Percentiles rank a stretch among this genome's conserved stretches.
Evolutionary conservation across 2,329 filamentous ascomycete genomes (phyloP).

Genomic region (Hirsutella minnesotensis): DNA sequence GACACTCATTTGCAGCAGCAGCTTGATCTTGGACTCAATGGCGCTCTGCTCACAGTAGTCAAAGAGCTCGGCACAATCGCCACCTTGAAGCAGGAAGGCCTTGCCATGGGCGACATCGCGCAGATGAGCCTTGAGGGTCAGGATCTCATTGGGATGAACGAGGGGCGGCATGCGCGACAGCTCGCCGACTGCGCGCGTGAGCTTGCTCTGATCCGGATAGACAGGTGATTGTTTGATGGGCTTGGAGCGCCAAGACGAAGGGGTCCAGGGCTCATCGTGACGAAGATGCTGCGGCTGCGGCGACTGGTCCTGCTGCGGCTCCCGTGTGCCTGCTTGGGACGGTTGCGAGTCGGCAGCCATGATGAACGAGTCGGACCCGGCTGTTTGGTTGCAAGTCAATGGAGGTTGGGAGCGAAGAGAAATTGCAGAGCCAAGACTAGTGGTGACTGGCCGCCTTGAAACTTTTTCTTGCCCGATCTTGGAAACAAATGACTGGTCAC

Average conservation of each 20-base stretch:
- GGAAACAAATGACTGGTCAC: no score
- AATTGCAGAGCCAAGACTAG: no score
- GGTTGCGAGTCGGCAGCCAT: background rate
- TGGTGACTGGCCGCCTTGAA: no score
- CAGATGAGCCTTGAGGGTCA: conserved; percentile 64
- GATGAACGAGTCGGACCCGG: background rate
- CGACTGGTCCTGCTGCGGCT: background rate
- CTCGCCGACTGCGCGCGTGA: conserved; percentile 49
- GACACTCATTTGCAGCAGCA: conserved; percentile 92
- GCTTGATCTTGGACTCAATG: conserved; percentile 94
- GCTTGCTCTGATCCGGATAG: conserved; percentile 51
- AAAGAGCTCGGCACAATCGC: conserved; percentile 94
- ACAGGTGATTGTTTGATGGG: conserved; percentile 66
- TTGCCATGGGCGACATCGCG: conserved; percentile 81
- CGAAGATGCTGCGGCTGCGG: background rate
- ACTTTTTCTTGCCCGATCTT: no score
- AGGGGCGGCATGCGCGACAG: conserved; percentile 62
- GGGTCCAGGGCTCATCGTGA: conserved; percentile 34
- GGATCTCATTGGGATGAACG: conserved; percentile 71
- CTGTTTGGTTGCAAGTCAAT: no score
- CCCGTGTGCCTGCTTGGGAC: no score
- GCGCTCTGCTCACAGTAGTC: conserved; percentile 84
- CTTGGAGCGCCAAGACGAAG: conserved; percentile 62
- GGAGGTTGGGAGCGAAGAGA: no score
- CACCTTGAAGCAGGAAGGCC: conserved; percentile 88